phyloP scores from a whole-genome alignment of 176 grass and related monocot genomes.

The Phoenix roebelenii region DNA sequence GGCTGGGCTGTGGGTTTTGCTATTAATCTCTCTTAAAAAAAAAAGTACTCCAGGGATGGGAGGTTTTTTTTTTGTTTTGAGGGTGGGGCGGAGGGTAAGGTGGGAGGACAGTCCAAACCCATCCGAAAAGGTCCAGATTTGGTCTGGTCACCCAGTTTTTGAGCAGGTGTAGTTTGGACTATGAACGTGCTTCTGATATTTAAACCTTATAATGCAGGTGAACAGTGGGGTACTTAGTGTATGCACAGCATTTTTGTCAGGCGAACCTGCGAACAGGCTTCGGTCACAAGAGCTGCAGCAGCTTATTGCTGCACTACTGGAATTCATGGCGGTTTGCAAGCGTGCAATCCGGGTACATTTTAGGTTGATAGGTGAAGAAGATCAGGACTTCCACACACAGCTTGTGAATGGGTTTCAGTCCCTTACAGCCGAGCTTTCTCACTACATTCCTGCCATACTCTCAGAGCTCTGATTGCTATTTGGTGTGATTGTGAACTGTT shows the following conservation, averaged over 20 bases:
- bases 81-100: no score
- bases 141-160: no score
- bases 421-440: conserved; percentile 94
- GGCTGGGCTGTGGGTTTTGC: no score
- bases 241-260: conserved; percentile 94
- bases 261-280: conserved; percentile 88
- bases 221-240: conserved; percentile 96
- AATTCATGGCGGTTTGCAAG: conserved; percentile 99
- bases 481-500: conserved; percentile 1
- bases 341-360: conserved; percentile 94
- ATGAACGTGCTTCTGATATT: not conserved
- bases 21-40: no score
- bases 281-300: conserved; percentile 94
- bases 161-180: no score
- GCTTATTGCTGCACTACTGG: conserved; percentile 87
- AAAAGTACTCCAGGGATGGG: no score
- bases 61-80: no score
- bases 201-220: conserved; percentile 41
- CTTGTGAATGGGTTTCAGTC: conserved; percentile 98
- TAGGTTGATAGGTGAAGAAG: conserved; percentile 93
- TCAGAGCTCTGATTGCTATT: conserved; percentile 56
- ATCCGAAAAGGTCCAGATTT: no score
- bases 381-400: conserved; percentile 98
- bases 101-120: no score
- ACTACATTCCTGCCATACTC: conserved; percentile 97